Conservation (phyloP, 345 rosid species). For the Heritiera fomes region DNA sequence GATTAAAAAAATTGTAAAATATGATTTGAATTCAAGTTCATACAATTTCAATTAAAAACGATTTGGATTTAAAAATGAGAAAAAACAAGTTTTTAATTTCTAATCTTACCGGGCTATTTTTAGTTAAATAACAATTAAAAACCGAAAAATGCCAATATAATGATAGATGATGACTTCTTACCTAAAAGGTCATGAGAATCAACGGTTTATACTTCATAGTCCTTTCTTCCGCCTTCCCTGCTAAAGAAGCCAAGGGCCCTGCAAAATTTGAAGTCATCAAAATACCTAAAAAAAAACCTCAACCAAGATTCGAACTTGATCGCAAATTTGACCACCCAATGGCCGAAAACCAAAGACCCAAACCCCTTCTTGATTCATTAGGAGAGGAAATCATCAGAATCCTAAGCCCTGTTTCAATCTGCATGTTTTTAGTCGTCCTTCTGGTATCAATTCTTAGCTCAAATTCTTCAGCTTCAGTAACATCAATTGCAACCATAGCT, state of each 20-base stretch:
- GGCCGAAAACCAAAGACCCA: conserved; percentile 63
- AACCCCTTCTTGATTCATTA: conserved; percentile 50
- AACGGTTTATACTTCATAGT: neutral
- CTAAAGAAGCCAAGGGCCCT: neutral
- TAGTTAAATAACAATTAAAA: too few relatives aligned
- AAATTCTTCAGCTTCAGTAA: conserved; percentile 44
- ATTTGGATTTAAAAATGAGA: too few relatives aligned
- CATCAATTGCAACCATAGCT: conserved; percentile 72
- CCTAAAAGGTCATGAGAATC: neutral
- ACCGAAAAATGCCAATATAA: too few relatives aligned
- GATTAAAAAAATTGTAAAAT: too few relatives aligned
- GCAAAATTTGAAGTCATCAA: too few relatives aligned
- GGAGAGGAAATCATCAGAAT: conserved; percentile 90
- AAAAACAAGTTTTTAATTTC: too few relatives aligned
- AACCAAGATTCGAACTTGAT: conserved; percentile 25
- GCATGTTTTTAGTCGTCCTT: conserved; percentile 60
- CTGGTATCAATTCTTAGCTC: conserved; percentile 67
- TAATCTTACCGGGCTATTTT: too few relatives aligned
- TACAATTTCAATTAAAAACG: too few relatives aligned
- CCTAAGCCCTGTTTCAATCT: conserved; percentile 77
- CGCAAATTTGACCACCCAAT: conserved; percentile 28
- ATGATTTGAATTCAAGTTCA: too few relatives aligned
- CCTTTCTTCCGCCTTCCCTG: neutral
- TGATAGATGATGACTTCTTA: neutral
- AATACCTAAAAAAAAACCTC: neutral